These are phyloP conservation scores for Pinus tabuliformis DNA, from an alignment of 75 land plant genomes.

Conservation along the genomic window DNA sequence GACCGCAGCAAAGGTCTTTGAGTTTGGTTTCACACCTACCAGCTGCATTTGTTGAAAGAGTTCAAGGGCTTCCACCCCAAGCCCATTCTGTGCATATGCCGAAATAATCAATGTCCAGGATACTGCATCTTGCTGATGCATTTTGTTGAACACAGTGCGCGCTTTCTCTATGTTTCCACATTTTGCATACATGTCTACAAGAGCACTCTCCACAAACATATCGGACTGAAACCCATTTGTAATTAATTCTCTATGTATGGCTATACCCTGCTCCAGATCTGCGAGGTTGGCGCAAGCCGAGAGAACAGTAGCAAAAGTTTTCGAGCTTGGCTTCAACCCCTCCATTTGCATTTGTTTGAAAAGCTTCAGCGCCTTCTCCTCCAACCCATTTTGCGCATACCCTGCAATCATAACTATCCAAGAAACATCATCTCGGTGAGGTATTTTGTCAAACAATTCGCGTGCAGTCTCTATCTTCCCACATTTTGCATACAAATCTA, in stretches of 20 bases:
- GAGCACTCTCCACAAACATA: constrained; percentile 14
- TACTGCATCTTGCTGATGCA: constrained; percentile 5
- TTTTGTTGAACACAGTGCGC: constrained; percentile 5
- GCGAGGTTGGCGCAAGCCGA: constrained; percentile 9
- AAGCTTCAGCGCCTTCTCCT: constrained; percentile 1
- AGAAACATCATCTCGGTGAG: not conserved
- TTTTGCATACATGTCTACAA: constrained; percentile 25
- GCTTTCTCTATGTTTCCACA: constrained; percentile 18
- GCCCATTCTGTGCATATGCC: constrained; percentile 13
- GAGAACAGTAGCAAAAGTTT: constrained; percentile 11
- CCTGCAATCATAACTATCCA: constrained; percentile 12
- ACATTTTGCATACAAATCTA: constrained; percentile 32
- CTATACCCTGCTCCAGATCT: constrained; percentile 9
- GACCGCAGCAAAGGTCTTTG: constrained; percentile 9
- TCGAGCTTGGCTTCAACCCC: constrained; percentile 9
- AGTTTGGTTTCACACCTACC: constrained; percentile 10
- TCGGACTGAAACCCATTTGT: constrained; percentile 11
- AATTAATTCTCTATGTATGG: constrained; percentile 8
- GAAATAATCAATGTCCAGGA: constrained; percentile 18
- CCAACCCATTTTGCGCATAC: constrained; percentile 9
- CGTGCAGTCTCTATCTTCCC: constrained; percentile 15
- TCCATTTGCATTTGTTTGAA: not conserved
- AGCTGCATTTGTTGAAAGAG: constrained; percentile 14
- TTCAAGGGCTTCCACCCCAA: constrained; percentile 1
- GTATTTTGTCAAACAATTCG: constrained; percentile 17